Evolutionary conservation across 257 asterid genomes (phyloP), one percentile per base, ranked within the genome.

Genomic region (Nicotiana tomentosiformis): DNA sequence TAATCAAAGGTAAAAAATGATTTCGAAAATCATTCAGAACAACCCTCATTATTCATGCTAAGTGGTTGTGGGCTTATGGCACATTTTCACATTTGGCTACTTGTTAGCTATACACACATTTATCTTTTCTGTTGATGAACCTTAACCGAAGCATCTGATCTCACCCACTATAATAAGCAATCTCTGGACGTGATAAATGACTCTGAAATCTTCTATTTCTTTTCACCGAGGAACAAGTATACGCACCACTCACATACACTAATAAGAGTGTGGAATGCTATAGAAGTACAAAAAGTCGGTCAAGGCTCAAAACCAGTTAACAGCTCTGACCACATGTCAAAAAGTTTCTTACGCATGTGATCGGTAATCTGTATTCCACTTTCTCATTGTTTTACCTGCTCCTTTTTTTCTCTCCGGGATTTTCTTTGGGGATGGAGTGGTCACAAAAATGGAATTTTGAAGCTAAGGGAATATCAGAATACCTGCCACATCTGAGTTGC

Each of bases 401-500:
- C 80, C 61, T 49, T 17, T 49, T 49, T 49, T 74, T 74, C 5
- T 15, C 18, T 74, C 15, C 20, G 4, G n/a, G 26, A 74, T 15
- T 26, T 57, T 2, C 8, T 51, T 76, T 15, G 15, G 80, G 64
- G 61, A 14, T 51, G 46, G 62, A 20, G 53, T 76, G 80, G 80
- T 86, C 88, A 88, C 86, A 85, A 51, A 51, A 51, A 15, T 26
- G 80, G 46, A 35, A 51, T 26, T 26, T 76, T 51, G 64, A 51
- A 51, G 20, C 35, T 39, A 37, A 39, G 37, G 43, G 35, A 62
- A 62, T 80, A 39, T 49, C 51, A 57, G 35, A 65, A 60, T 91
- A 95, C 98, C 98, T 87, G 89, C 88, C 88, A 85, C 79, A 81
- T 86, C 65, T 81, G 84, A 76, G 62, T 90, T 77, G 84, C 81